A percentile compares a stretch with the other conserved stretches of the same genome.
These are phyloP conservation scores for Malus orientalis DNA, from an alignment of 306 rosid genomes.

Conservation along the genomic window DNA sequence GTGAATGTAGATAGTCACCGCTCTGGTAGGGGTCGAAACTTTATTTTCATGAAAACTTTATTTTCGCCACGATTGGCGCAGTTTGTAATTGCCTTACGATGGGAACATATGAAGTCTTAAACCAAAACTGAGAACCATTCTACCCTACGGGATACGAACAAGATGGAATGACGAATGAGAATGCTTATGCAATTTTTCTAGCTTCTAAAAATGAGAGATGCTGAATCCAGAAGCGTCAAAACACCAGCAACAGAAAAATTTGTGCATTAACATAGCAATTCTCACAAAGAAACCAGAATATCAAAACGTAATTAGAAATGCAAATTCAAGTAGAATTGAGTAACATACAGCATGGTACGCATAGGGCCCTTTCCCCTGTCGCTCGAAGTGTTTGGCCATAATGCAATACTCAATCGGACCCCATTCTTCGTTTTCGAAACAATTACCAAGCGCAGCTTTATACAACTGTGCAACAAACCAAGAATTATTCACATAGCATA, in stretches of 20 bases:
- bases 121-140: neutral
- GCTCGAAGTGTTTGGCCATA: conserved; percentile 87
- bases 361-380: conserved; percentile 85
- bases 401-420: conserved; percentile 81
- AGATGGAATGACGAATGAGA: neutral
- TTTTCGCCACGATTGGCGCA: too few relatives aligned
- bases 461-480: conserved; percentile 45
- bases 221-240: neutral
- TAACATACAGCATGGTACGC: conserved; percentile 85
- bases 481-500: neutral
- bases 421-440: conserved; percentile 87
- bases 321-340: neutral
- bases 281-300: neutral
- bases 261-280: neutral
- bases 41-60: neutral
- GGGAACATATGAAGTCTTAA: too few relatives aligned
- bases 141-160: neutral
- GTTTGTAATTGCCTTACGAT: too few relatives aligned
- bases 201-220: neutral
- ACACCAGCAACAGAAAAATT: neutral
- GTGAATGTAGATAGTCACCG: neutral
- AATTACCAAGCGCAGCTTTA: conserved; percentile 87
- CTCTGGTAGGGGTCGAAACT: neutral
- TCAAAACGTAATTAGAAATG: neutral
- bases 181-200: too few relatives aligned